Base-by-base conservation (phyloP, 148 eudicot genomes). In the Rhododendron kiyosumense region DNA sequence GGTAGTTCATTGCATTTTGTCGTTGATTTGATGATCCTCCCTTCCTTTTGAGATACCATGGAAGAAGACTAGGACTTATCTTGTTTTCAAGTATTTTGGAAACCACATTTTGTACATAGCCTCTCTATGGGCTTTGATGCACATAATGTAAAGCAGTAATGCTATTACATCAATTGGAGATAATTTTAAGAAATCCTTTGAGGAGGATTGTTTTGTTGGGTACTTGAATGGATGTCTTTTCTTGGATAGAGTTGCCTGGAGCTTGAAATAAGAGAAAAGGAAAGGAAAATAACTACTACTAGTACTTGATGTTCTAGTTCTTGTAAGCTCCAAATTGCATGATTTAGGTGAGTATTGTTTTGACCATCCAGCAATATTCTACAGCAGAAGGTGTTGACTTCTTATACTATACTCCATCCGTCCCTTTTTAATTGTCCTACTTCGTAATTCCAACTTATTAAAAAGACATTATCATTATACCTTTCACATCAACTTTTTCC, bases 71-170 rank as follows among this genome's bases (percentile, higher is more conserved):
- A 76, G 46, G 84, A 41, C 57, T n/a, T 76, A 11, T 20, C 79
- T 18, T 76, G n/a, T 41, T 76, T 38, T 36, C n/a, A 41, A 38
- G 48, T 76, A 71, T 32, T 71, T 67, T 67, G 76, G 20, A 71
- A 13, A 30, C 41, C 76, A 28, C 52, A 43, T 59, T 83, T 79
- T 80, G 82, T 80, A 32, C 61, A 80, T 49, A 80, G 61, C 82
- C 82, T 49, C 52, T 46, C 57, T n/a, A 3, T 79, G 36, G 82
- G 82, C 82, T 49, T 79, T 49, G 32, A 32, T n/a, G 34, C 22
- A 4, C 20, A 5, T 30, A 30, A 49, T 49, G 38, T 49, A 80
- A 41, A 78, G 8, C 28, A 45, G 49, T 45, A 78, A 24, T 78
- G 52, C 81, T 43, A 43, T 24, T 24, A n/a, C 81, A 45, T 24